Conservation (phyloP, 768 basidiomycete species). For the Pleurotus tuber-regium region DNA sequence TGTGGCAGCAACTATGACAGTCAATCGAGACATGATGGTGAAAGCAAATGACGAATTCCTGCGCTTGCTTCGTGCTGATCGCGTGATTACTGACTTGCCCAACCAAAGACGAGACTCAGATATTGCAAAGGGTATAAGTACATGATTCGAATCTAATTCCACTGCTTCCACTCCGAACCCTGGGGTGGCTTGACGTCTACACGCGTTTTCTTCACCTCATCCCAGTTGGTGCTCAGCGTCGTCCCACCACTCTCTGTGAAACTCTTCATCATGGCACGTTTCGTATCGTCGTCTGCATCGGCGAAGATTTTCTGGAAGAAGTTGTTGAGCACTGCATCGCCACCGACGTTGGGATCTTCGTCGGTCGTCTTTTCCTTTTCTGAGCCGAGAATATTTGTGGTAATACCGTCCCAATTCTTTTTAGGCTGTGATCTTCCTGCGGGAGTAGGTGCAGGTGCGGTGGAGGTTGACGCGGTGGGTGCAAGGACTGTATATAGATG, state of each 20-base stretch:
- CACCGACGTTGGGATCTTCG: constrained; percentile 88
- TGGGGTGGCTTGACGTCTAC: constrained; percentile 82
- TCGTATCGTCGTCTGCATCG: constrained; percentile 90
- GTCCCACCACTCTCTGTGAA: constrained; percentile 95
- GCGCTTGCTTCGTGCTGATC: neutral
- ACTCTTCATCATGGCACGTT: constrained; percentile 97
- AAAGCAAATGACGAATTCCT: neutral
- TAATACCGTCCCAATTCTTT: constrained; percentile 93
- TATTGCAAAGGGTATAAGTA: neutral
- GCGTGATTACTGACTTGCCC: constrained; percentile 1
- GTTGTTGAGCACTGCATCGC: constrained; percentile 79
- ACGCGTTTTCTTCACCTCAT: constrained; percentile 68
- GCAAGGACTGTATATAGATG: constrained; percentile 33
- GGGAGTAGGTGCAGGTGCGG: constrained; percentile 29
- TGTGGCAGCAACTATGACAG: constrained; percentile 94
- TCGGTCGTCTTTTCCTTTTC: constrained; percentile 71
- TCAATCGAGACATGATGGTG: constrained; percentile 60
- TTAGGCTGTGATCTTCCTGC: constrained; percentile 38
- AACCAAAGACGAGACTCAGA: neutral
- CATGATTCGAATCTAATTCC: constrained; percentile 40
- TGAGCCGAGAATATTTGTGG: constrained; percentile 56
- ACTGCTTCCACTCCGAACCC: constrained; percentile 83
- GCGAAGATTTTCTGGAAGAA: constrained; percentile 92
- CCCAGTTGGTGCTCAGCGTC: constrained; percentile 94
- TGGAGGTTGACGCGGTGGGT: constrained; percentile 24